Conservation (phyloP, 2,329 filamentous ascomycete genomes). For the Lachnellula arida region DNA sequence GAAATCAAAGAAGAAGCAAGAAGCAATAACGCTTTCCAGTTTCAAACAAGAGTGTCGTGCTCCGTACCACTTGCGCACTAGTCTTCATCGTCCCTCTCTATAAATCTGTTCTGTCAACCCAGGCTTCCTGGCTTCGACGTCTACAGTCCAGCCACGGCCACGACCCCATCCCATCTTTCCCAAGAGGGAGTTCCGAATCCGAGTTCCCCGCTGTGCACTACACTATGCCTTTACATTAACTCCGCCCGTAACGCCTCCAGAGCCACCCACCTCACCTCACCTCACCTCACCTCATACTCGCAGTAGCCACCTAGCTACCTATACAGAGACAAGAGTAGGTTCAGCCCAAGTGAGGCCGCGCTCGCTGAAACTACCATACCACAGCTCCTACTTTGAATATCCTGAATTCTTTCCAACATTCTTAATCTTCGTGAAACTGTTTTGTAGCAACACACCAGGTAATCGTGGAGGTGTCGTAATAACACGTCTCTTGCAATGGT, state of each 20-base stretch:
- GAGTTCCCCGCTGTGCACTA: background rate
- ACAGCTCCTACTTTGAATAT: too few relatives aligned
- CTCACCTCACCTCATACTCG: background rate
- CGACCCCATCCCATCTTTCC: background rate
- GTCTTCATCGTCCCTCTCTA: conserved; percentile 10
- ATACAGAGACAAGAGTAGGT: background rate
- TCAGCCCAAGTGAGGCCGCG: too few relatives aligned
- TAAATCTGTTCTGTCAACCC: background rate
- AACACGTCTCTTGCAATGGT: too few relatives aligned
- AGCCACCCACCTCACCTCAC: background rate
- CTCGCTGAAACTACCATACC: too few relatives aligned
- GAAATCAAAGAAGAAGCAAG: conserved; percentile 3
- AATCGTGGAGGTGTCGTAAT: too few relatives aligned
- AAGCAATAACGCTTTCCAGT: conserved; percentile 2
- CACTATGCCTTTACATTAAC: conserved; percentile 7
- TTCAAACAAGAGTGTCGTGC: conserved; percentile 16
- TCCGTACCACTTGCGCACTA: conserved; percentile 6
- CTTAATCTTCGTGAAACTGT: too few relatives aligned
- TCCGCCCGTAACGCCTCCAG: conserved; percentile 9
- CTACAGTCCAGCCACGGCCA: background rate
- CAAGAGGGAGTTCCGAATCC: too few relatives aligned
- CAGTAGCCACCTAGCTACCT: too few relatives aligned
- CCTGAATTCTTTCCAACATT: too few relatives aligned
- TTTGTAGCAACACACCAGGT: too few relatives aligned
- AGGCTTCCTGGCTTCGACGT: conserved; percentile 5